These are phyloP conservation scores for Penicillium crustosum DNA, from an alignment of 2,329 filamentous ascomycete genomes.

Conservation along the genomic window DNA sequence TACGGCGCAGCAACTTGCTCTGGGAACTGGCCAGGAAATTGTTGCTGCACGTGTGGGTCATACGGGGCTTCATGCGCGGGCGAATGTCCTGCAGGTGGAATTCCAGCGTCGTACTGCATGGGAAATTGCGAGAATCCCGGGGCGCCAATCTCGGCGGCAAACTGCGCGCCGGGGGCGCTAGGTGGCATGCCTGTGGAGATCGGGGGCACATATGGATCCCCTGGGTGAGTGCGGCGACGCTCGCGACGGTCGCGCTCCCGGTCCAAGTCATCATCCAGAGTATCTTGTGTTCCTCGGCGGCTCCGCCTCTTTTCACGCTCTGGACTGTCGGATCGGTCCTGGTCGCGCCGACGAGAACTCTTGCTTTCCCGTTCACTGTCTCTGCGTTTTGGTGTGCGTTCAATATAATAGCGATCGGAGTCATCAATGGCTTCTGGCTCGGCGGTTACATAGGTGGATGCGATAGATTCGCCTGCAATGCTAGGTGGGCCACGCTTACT, in stretches of 20 bases:
- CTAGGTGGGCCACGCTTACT: conserved; percentile 31
- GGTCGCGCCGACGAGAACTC: conserved; percentile 25
- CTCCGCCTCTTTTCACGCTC: conserved; percentile 27
- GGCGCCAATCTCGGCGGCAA: conserved; percentile 31
- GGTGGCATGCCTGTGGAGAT: conserved; percentile 22
- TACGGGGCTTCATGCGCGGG: conserved; percentile 31
- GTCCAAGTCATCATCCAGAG: conserved; percentile 20
- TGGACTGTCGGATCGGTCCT: conserved; percentile 31
- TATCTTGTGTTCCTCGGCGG: conserved; percentile 20
- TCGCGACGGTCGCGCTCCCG: conserved; percentile 27
- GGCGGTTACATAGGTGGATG: conserved; percentile 43
- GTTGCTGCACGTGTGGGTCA: conserved; percentile 54
- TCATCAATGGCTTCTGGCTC: conserved; percentile 33
- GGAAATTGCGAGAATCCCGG: conserved; percentile 38
- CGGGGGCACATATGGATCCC: conserved; percentile 28
- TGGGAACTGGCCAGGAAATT: conserved; percentile 61
- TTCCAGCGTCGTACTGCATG: conserved; percentile 31
- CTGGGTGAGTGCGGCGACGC: conserved; percentile 32
- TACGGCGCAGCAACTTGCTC: conserved; percentile 47
- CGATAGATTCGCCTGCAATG: conserved; percentile 32
- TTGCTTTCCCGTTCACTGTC: conserved; percentile 30
- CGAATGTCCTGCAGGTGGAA: conserved; percentile 18
- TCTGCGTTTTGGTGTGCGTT: conserved; percentile 30
- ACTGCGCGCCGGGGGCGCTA: conserved; percentile 29
- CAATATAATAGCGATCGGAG: conserved; percentile 31